Evolutionary conservation across 2,329 filamentous ascomycete genomes (phyloP), one percentile per base, ranked within the genome.

Genomic region (Teratosphaeria nubilosa): DNA sequence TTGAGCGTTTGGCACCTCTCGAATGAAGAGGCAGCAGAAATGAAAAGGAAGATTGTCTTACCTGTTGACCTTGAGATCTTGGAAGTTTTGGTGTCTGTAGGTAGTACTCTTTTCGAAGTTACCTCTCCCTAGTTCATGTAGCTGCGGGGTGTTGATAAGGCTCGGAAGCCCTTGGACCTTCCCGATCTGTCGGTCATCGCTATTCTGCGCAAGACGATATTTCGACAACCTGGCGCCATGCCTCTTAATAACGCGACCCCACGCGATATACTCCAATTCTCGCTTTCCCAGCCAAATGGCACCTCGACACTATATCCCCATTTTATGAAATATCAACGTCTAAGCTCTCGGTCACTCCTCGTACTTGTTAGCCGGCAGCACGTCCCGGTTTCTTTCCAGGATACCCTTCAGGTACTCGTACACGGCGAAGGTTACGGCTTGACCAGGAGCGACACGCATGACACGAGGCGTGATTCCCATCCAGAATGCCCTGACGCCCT

Each of bases 381-480:
- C 73, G 3, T 80, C 78, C 61, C 77, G 65, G 3, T 70, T 65
- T 67, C 72, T 77, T 69, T 81, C 77, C 51, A 80, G 63, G 5
- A 78, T 65, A n/a, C 70, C 73, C 68, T 78, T 79, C 59, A 80
- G 62, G 58, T 78, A 80, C 64, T 80, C 78, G 60, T 80, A 80
- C 20, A 80, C 78, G 20, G 78, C 86, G 66, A 87, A 87, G 2
- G 85, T 87, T 51, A 87, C 85, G 20, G 85, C 94, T 79, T 99
- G 94, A 53, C 94, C 94, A 7, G 94, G 94, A 27, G 94, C 94
- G 56, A 99, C 94, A 70, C 94, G 85, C 91, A 97, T 97, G 66
- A 99, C 88, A 68, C 94, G 84, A 6, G 94, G 94, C 53, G 94
- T 99, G 75, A 99, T 99, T 68, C 94, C 94, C 82, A 97, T 97